phyloP scores from a whole-genome alignment of 1,284 basidiomycete genomes.

The Rhodotorula sp. region DNA sequence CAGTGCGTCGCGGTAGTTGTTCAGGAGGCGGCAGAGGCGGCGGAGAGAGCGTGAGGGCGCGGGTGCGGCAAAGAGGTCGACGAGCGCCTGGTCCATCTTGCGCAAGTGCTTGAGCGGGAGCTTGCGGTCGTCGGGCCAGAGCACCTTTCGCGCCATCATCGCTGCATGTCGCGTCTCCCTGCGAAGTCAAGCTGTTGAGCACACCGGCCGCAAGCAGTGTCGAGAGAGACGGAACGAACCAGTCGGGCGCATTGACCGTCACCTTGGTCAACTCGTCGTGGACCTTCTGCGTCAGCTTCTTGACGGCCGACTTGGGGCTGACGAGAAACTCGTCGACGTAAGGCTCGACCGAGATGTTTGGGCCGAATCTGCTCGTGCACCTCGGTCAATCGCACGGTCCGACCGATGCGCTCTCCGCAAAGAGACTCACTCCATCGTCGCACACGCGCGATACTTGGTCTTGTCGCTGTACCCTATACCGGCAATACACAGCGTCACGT shows the following conservation, averaged over 20 bases:
- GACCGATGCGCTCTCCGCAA: neutral
- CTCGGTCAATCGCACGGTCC: neutral
- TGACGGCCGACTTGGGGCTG: slow-evolving; percentile 73
- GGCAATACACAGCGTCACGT: slow-evolving; percentile 70
- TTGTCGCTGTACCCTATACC: slow-evolving; percentile 94
- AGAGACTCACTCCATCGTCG: slow-evolving; percentile 55
- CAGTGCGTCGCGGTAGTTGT: slow-evolving; percentile 84
- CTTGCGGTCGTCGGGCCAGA: slow-evolving; percentile 76
- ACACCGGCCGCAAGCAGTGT: neutral
- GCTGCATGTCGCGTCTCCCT: slow-evolving; percentile 85
- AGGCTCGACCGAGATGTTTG: slow-evolving; percentile 70
- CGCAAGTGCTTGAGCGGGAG: slow-evolving; percentile 73
- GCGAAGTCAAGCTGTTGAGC: neutral
- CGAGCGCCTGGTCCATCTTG: slow-evolving; percentile 73
- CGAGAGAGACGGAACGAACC: slow-evolving; percentile 58
- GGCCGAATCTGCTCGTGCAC: slow-evolving; percentile 66
- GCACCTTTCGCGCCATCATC: slow-evolving; percentile 81
- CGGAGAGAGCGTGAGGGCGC: slow-evolving; percentile 30
- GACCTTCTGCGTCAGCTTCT: slow-evolving; percentile 74
- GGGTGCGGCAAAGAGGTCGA: slow-evolving; percentile 43
- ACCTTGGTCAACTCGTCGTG: slow-evolving; percentile 69
- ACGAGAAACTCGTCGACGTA: slow-evolving; percentile 78
- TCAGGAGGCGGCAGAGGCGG: slow-evolving; percentile 65
- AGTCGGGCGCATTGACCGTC: slow-evolving; percentile 90
- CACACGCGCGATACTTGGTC: slow-evolving; percentile 80